These are phyloP conservation scores for Limnomonas spitsbergensis DNA, from an alignment of 139 green algal genomes.

Conservation along the genomic window DNA sequence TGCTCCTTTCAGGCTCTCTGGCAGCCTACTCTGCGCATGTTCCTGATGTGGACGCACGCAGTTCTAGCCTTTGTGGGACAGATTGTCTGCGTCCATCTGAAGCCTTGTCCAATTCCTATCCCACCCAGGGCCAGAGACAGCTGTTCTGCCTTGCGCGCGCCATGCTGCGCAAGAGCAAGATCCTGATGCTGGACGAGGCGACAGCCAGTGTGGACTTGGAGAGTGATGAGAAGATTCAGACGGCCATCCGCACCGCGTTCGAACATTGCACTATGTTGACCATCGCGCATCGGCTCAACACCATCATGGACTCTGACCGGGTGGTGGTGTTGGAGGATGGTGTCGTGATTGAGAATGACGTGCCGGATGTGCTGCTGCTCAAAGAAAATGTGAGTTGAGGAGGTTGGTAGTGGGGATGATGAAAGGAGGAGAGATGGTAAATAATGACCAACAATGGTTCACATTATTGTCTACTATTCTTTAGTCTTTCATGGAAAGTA, in stretches of 20 bases:
- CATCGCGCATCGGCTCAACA: slow-evolving; percentile 82
- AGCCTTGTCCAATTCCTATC: no score
- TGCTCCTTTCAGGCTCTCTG: no score
- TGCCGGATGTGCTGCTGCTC: slow-evolving; percentile 41
- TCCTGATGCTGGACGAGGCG: slow-evolving; percentile 93
- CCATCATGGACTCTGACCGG: slow-evolving; percentile 64
- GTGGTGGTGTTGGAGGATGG: slow-evolving; percentile 52
- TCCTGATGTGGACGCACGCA: no score
- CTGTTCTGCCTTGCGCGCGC: slow-evolving; percentile 89
- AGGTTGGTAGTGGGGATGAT: no score
- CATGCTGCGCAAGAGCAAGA: slow-evolving; percentile 63
- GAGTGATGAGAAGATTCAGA: slow-evolving; percentile 50
- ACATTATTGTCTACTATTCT: no score
- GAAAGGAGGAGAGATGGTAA: no score
- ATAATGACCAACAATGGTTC: no score
- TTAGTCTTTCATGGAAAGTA: no score
- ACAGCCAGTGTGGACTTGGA: slow-evolving; percentile 86
- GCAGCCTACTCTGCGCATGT: no score
- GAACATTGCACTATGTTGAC: slow-evolving; percentile 77
- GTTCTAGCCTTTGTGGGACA: no score
- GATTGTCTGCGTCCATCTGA: no score
- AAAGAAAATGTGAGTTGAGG: slow-evolving; percentile 20
- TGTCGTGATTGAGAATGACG: slow-evolving; percentile 37
- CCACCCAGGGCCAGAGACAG: slow-evolving; percentile 82
- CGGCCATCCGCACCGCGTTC: slow-evolving; percentile 81